Conservation (phyloP, 805 yeast species). For the Monosporozyma servazzii region DNA sequence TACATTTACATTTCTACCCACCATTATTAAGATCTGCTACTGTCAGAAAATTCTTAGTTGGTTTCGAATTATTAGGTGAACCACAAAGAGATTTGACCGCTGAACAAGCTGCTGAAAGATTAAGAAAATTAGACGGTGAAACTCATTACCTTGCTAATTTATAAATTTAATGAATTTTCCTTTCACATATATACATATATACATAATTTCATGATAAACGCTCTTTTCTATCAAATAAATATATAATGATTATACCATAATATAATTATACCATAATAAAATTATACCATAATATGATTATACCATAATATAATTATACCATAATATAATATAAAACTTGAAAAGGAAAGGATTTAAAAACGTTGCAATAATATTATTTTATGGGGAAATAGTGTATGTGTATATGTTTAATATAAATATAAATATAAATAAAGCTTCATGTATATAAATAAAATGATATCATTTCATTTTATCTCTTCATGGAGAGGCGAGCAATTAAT, state of each 20-base stretch:
- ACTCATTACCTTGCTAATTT: constrained; percentile 35
- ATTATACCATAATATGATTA: no score
- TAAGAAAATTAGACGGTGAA: constrained; percentile 36
- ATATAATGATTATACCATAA: background rate
- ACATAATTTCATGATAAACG: background rate
- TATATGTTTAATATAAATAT: background rate
- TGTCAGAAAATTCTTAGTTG: constrained; percentile 66
- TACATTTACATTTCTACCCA: constrained; percentile 73
- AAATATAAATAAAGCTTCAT: no score
- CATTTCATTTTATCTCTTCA: background rate
- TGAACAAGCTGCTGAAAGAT: constrained; percentile 30
- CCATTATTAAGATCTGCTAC: constrained; percentile 68
- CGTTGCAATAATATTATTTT: background rate
- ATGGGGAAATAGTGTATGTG: background rate
- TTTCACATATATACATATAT: background rate
- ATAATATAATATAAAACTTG: no score
- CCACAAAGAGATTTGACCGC: constrained; percentile 42
- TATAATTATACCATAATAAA: no score
- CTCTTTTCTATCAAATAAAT: background rate
- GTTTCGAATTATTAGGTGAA: constrained; percentile 59
- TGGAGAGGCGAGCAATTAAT: background rate
- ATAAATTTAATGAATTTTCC: constrained; percentile 17
- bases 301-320: no score
- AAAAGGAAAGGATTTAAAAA: background rate
- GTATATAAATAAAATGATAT: background rate